Evolutionary conservation across 1,284 basidiomycete genomes (phyloP).

Genomic region (Cerrena zonata): DNA sequence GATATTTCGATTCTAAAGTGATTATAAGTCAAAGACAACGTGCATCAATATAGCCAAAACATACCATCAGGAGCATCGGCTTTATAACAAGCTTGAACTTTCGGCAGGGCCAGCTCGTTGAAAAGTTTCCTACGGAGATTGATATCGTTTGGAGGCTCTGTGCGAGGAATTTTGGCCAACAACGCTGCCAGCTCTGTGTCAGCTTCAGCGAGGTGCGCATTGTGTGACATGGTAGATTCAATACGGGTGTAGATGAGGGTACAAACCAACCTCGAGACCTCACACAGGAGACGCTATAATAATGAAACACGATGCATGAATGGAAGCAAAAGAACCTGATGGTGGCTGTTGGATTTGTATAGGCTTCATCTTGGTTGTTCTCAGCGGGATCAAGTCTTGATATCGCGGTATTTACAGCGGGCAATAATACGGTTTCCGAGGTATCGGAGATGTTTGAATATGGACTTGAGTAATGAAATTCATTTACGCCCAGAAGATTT

Average conservation of each 20-base stretch:
- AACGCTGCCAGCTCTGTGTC: conserved; percentile 8
- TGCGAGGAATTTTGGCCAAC: conserved; percentile 2
- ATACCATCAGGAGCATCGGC: background rate
- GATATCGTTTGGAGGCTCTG: background rate
- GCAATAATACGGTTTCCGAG: no score
- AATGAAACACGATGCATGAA: no score
- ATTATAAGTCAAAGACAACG: background rate
- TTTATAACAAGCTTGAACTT: background rate
- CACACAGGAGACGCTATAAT: no score
- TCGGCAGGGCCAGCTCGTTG: background rate
- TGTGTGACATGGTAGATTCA: conserved; percentile 11
- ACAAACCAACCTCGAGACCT: no score
- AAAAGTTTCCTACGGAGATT: background rate
- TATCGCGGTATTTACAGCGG: no score
- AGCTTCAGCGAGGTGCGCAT: conserved; percentile 7
- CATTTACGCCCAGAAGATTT: no score
- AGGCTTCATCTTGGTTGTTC: no score
- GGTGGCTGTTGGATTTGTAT: no score
- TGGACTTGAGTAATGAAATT: no score
- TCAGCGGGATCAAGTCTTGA: no score
- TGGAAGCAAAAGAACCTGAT: no score
- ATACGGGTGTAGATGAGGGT: background rate
- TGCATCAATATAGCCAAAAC: background rate
- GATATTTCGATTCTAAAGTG: background rate
- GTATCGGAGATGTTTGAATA: no score